phyloP scores from a whole-genome alignment of 2,329 filamentous ascomycete genomes.

The Fusarium sp. region DNA sequence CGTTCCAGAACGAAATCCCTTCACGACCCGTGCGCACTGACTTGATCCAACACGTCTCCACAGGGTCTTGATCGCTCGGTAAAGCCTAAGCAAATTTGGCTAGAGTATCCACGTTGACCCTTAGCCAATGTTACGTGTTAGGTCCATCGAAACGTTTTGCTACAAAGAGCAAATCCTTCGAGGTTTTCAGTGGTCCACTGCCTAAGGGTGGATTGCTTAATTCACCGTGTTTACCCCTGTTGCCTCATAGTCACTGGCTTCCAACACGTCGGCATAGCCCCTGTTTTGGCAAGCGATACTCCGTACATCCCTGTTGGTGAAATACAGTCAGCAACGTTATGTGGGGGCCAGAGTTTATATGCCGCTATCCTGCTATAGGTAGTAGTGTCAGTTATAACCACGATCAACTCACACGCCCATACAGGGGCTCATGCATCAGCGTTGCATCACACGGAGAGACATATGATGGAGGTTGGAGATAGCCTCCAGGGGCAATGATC shows the following conservation, averaged over 20 bases:
- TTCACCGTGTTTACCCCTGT: too few species aligned
- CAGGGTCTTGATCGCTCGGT: background rate
- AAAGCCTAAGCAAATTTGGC: too few species aligned
- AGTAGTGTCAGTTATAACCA: background rate
- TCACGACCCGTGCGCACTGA: background rate
- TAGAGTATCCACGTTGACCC: background rate
- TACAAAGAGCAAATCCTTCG: background rate
- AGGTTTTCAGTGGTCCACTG: background rate
- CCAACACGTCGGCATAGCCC: background rate
- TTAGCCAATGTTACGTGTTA: background rate
- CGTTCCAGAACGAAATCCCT: constrained; percentile 2
- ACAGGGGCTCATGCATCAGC: background rate
- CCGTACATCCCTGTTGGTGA: background rate
- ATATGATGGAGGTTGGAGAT: background rate
- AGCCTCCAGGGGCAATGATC: background rate
- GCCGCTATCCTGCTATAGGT: background rate
- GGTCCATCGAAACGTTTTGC: background rate
- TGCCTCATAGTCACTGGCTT: background rate
- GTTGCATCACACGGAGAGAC: background rate
- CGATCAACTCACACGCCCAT: background rate
- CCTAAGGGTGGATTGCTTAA: too few species aligned
- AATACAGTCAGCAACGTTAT: background rate
- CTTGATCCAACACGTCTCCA: background rate
- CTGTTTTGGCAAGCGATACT: background rate
- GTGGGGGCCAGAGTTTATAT: background rate